A percentile compares a stretch with the other conserved stretches of the same genome.
phyloP scores from a whole-genome alignment of 2,329 filamentous ascomycete genomes.

The Fonsecaea pedrosoi region DNA sequence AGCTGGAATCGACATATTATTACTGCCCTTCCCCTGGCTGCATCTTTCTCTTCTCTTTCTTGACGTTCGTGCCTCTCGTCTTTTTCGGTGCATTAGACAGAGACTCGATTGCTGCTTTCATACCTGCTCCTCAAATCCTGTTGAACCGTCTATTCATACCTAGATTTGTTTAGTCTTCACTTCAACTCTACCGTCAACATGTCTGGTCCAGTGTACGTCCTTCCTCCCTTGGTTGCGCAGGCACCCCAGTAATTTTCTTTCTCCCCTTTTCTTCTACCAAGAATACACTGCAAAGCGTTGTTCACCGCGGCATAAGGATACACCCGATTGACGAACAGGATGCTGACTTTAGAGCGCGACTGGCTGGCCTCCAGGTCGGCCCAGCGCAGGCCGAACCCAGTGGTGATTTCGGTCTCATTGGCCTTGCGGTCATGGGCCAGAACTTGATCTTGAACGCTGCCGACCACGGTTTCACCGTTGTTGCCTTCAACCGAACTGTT shows the following conservation, averaged over 20 bases:
- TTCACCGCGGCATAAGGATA: constrained; percentile 12
- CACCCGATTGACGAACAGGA: constrained; percentile 45
- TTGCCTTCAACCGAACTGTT: constrained; percentile 98
- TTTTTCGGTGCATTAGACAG: constrained; percentile 43
- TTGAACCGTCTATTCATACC: not conserved
- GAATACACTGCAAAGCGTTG: constrained; percentile 6
- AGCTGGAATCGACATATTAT: constrained; percentile 31
- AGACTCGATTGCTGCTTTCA: constrained; percentile 29
- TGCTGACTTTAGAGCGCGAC: constrained; percentile 70
- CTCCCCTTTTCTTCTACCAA: not conserved
- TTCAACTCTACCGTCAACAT: constrained; percentile 35
- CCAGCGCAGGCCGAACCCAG: constrained; percentile 62
- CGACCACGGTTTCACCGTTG: constrained; percentile 92
- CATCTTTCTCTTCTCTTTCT: constrained; percentile 31
- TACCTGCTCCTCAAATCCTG: constrained; percentile 3
- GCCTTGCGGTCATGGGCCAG: constrained; percentile 88
- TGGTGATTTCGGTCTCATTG: constrained; percentile 90
- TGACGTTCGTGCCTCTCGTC: constrained; percentile 39
- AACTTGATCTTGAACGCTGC: constrained; percentile 90
- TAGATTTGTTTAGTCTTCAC: constrained; percentile 9
- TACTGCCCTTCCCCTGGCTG: constrained; percentile 38
- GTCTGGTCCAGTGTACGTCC: constrained; percentile 42
- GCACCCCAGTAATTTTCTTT: not conserved
- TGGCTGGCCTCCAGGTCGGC: constrained; percentile 75
- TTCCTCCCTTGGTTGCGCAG: not conserved